Evolutionary conservation across 345 rosid genomes (phyloP).

Genomic region (Carallia pectinifolia): DNA sequence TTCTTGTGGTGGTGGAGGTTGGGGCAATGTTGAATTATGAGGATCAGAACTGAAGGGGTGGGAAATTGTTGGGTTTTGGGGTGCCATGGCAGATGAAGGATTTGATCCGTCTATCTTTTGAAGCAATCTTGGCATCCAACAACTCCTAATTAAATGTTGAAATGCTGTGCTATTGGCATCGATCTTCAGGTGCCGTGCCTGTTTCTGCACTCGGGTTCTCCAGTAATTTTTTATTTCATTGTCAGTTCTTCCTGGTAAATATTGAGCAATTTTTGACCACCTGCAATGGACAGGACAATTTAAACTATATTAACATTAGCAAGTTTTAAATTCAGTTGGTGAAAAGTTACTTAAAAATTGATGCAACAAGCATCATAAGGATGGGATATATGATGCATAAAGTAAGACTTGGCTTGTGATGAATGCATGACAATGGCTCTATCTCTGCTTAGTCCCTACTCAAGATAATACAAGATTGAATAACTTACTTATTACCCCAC

Average conservation of each 20-base stretch:
- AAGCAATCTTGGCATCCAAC: conserved; percentile 85
- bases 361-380: too few species aligned
- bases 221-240: conserved; percentile 96
- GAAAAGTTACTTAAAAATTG: too few species aligned
- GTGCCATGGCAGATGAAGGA: conserved; percentile 14
- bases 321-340: neutral
- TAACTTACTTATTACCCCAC: conserved; percentile 78
- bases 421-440: too few species aligned
- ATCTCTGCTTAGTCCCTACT: too few species aligned
- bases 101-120: conserved; percentile 58
- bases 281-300: conserved; percentile 23
- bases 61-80: conserved; percentile 5
- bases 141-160: conserved; percentile 69
- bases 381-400: too few species aligned
- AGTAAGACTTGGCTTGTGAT: too few species aligned
- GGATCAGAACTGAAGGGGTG: conserved; percentile 6
- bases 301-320: neutral
- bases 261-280: conserved; percentile 93
- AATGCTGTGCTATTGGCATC: conserved; percentile 89
- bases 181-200: conserved; percentile 75
- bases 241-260: conserved; percentile 89
- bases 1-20: conserved; percentile 13
- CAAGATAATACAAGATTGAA: neutral
- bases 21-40: conserved; percentile 1
- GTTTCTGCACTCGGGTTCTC: conserved; percentile 94